Evolutionary conservation across 352 stramenopile species (phyloP).

Genomic region (Aphanomyces cochlioides): DNA sequence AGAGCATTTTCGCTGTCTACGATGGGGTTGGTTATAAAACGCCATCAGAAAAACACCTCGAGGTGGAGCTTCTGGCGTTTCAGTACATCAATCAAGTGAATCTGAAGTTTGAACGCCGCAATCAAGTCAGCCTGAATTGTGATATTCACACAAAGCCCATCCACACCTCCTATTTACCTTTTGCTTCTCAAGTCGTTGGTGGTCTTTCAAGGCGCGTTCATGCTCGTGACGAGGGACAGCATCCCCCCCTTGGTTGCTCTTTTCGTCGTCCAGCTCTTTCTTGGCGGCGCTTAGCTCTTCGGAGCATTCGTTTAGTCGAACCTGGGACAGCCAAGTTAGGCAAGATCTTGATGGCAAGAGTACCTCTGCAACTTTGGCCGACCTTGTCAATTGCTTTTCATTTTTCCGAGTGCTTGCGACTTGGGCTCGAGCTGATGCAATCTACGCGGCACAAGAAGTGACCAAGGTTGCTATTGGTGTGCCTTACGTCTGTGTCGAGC

Average conservation of each 20-base stretch:
- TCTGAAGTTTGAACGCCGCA: constrained; percentile 79
- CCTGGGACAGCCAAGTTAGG: constrained; percentile 29
- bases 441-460: constrained; percentile 31
- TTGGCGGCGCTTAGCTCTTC: constrained; percentile 77
- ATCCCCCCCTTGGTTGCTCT: constrained; percentile 44
- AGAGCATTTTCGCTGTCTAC: constrained; percentile 80
- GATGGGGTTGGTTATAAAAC: not conserved
- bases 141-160: constrained; percentile 19
- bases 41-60: constrained; percentile 41
- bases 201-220: constrained; percentile 57
- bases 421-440: constrained; percentile 45
- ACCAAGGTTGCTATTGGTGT: not conserved
- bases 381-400: constrained; percentile 60
- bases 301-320: constrained; percentile 67
- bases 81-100: constrained; percentile 83
- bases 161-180: constrained; percentile 40
- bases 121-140: constrained; percentile 54
- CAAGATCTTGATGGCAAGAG: not conserved
- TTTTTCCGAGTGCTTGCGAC: constrained; percentile 51
- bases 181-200: constrained; percentile 78
- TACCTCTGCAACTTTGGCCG: constrained; percentile 76
- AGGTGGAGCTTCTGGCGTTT: constrained; percentile 84
- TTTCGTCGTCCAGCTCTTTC: constrained; percentile 56
- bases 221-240: constrained; percentile 52
- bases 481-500: constrained; percentile 42